A percentile compares a stretch with the other conserved stretches of the same genome.
Evolutionary conservation across 345 rosid genomes (phyloP).

Genomic region (Eucalyptus virginea): DNA sequence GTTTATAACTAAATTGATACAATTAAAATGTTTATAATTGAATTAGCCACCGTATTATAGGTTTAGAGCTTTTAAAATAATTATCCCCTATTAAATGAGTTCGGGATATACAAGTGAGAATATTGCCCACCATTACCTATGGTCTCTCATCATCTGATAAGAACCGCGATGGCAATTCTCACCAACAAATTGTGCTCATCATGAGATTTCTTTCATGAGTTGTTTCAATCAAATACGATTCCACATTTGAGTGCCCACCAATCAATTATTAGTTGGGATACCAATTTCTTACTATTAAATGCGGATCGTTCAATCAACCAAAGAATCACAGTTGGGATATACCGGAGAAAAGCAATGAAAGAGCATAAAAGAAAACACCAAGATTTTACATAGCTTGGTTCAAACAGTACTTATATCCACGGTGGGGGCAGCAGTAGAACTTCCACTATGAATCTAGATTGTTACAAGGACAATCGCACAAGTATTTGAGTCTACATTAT

Average conservation of each 20-base stretch:
- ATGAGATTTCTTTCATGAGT: not conserved
- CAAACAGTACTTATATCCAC: not conserved
- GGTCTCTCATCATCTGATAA: not conserved
- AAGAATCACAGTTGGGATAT: not conserved
- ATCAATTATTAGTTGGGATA: not conserved
- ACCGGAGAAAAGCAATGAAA: not conserved
- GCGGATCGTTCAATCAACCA: not conserved
- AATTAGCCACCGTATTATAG: fast-evolving
- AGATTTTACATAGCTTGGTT: not conserved
- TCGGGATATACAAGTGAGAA: not conserved
- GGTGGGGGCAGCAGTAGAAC: not conserved
- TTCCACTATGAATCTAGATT: not conserved
- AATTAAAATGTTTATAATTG: too few relatives aligned
- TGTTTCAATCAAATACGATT: not conserved
- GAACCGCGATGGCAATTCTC: not conserved
- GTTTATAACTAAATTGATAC: too few relatives aligned
- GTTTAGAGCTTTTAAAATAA: not conserved
- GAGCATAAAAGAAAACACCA: too few relatives aligned
- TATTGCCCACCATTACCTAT: not conserved
- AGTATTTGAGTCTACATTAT: not conserved
- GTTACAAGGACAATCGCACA: not conserved
- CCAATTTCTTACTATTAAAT: not conserved
- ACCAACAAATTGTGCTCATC: not conserved
- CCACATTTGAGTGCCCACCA: not conserved
- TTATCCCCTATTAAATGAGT: not conserved